These are phyloP conservation scores for Russula earlei DNA, from an alignment of 768 basidiomycete genomes.

Conservation along the genomic window DNA sequence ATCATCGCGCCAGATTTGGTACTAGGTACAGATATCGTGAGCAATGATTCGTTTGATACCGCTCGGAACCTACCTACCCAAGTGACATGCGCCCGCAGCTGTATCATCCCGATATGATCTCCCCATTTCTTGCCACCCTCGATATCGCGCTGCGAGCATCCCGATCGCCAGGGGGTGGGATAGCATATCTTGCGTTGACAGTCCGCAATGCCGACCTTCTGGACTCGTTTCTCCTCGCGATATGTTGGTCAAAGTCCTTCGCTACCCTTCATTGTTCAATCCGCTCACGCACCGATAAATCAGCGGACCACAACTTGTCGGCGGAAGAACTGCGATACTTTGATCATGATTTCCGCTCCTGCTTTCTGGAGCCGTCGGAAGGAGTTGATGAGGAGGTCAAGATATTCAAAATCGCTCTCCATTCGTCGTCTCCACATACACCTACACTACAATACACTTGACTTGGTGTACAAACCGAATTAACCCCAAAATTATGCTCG, in stretches of 20 bases:
- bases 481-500: neutral
- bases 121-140: slow-evolving; percentile 16
- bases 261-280: neutral
- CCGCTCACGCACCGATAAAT: neutral
- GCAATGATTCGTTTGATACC: slow-evolving; percentile 15
- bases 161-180: neutral
- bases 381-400: slow-evolving; percentile 8
- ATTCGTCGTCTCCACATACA: too few species aligned
- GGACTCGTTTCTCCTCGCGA: slow-evolving; percentile 4
- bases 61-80: neutral
- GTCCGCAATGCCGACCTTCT: slow-evolving; percentile 13
- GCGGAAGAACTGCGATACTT: slow-evolving; percentile 4
- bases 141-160: slow-evolving; percentile 9
- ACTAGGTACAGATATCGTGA: slow-evolving; percentile 62
- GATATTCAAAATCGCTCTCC: neutral
- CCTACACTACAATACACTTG: neutral
- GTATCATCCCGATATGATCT: slow-evolving; percentile 15
- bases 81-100: neutral
- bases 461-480: neutral
- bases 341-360: neutral
- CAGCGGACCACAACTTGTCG: slow-evolving; percentile 8
- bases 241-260: slow-evolving; percentile 4
- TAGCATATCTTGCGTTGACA: slow-evolving; percentile 18
- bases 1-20: slow-evolving; percentile 46
- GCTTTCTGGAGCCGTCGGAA: slow-evolving; percentile 12